Base-by-base conservation (phyloP, 2,329 filamentous ascomycete species). In the Ophiostoma quercus region DNA sequence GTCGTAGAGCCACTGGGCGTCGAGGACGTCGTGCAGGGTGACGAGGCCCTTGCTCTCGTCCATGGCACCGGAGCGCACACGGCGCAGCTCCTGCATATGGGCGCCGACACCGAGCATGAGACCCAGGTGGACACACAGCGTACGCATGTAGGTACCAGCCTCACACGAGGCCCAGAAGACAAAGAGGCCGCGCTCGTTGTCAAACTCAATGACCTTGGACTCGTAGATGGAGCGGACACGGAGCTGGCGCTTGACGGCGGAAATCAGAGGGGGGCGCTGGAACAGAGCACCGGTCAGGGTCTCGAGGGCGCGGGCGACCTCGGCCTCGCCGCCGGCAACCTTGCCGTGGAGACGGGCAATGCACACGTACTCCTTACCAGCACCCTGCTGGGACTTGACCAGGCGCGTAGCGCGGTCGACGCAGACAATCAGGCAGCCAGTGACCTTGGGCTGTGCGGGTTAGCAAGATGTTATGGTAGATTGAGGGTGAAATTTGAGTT, bases 81-180 rank as follows among this genome's bases (percentile, higher is more conserved):
- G 90, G 76, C 94, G 88, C 75, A 98, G 89, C 84, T 98, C 94
- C 84, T 98, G 94, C 94, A 98, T 98, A 84, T 98, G 93, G 68
- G 92, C 95, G 75, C 73, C 73, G 8, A 76, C 74, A 60, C 75
- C 79, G 39, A 81, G 77, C 70, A 81, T 73, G 63, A 81, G 75
- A 77, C 92, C 92, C 75, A 99, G 81, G 82, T 98, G 95, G 62
- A 98, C 94, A 82, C 95, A 98, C 66, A 99, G 89, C 51, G 95
- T 99, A 84, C 95, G 92, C 79, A 99, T 98, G 81, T 99, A 99
- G 74, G 95, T 99, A 79, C 95, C 95, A 71, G 93, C 95, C 83
- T 99, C 95, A 82, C 95, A 99, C 82, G 92, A 96, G 76, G 98
- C 95, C 94, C 95, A 98, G 87, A 99, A 99, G 70, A 98, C 94